Percentiles rank a stretch among this genome's conserved stretches.
These are phyloP conservation scores for Hypericum androsaemum DNA, from an alignment of 345 rosid species.

Conservation along the genomic window DNA sequence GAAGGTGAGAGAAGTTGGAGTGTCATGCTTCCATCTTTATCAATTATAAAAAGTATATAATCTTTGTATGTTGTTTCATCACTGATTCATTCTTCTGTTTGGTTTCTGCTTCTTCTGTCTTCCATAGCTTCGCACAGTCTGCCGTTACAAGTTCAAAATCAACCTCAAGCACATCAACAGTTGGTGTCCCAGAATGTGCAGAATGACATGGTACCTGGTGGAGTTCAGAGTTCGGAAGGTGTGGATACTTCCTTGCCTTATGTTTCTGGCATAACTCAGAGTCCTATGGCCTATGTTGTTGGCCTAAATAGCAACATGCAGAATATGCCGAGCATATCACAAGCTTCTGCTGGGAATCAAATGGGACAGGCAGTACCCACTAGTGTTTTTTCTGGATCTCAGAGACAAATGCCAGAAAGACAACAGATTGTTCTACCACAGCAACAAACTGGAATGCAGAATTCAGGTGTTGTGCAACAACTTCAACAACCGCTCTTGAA, in stretches of 20 bases:
- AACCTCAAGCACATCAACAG: slow-evolving; percentile 61
- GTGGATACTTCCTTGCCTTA: slow-evolving; percentile 53
- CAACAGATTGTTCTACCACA: slow-evolving; percentile 55
- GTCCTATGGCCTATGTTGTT: slow-evolving; percentile 29
- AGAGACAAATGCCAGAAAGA: slow-evolving; percentile 61
- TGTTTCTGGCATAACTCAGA: slow-evolving; percentile 48
- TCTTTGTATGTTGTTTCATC: background rate
- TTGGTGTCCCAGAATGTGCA: slow-evolving; percentile 54
- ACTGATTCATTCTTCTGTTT: background rate
- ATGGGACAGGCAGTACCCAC: slow-evolving; percentile 53
- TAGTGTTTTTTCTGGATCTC: slow-evolving; percentile 48
- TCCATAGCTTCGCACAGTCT: slow-evolving; percentile 35
- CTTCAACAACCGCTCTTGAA: slow-evolving; percentile 48
- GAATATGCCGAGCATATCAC: slow-evolving; percentile 55
- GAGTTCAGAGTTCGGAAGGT: slow-evolving; percentile 55
- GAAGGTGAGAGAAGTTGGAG: too few species aligned
- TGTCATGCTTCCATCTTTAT: too few species aligned
- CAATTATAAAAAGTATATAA: too few species aligned
- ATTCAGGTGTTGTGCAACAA: slow-evolving; percentile 62
- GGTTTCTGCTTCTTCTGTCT: slow-evolving; percentile 11
- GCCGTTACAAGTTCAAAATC: slow-evolving; percentile 50
- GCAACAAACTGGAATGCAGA: slow-evolving; percentile 62
- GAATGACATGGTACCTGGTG: slow-evolving; percentile 43
- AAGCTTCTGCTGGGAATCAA: slow-evolving; percentile 43
- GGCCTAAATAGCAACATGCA: slow-evolving; percentile 70